Percentiles rank a stretch among this genome's conserved stretches.
Evolutionary conservation across 176 grass and related monocot species (phyloP).

Genomic region (Dendrocalamus sinicus): DNA sequence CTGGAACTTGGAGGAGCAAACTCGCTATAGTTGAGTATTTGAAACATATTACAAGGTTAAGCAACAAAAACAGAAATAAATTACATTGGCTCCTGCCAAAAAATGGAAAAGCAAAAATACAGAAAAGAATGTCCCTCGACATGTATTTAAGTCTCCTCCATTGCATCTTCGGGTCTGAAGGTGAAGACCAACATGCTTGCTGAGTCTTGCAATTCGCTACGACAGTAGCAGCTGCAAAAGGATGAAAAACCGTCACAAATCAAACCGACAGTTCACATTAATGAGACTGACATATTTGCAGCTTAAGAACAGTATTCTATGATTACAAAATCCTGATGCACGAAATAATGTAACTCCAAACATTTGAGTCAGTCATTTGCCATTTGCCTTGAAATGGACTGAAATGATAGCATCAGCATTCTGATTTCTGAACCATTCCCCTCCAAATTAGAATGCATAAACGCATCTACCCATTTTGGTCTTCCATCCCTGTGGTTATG

Average conservation of each 20-base stretch:
- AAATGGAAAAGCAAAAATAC: background rate
- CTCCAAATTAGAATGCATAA: background rate
- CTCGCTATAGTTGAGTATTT: conserved; percentile 44
- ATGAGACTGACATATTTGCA: background rate
- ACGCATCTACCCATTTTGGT: background rate
- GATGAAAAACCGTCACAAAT: background rate
- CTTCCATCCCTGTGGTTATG: background rate
- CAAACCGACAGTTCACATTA: background rate
- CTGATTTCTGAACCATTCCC: background rate
- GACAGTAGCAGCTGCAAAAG: conserved; percentile 23
- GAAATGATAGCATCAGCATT: background rate
- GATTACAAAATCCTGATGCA: background rate
- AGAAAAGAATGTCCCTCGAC: conserved; percentile 39
- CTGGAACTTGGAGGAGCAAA: conserved; percentile 9
- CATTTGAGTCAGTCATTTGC: background rate
- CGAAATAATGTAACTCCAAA: background rate
- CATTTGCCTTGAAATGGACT: background rate
- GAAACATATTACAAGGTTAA: conserved; percentile 33
- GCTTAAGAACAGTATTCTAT: background rate
- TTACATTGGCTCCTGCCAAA: conserved; percentile 33
- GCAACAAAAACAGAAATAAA: conserved; percentile 21
- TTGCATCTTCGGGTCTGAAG: background rate
- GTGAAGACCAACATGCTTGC: conserved; percentile 3
- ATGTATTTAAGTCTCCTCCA: conserved; percentile 9
- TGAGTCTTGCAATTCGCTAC: background rate